phyloP scores from a whole-genome alignment of 352 stramenopile species.

The Phytophthora multivora region DNA sequence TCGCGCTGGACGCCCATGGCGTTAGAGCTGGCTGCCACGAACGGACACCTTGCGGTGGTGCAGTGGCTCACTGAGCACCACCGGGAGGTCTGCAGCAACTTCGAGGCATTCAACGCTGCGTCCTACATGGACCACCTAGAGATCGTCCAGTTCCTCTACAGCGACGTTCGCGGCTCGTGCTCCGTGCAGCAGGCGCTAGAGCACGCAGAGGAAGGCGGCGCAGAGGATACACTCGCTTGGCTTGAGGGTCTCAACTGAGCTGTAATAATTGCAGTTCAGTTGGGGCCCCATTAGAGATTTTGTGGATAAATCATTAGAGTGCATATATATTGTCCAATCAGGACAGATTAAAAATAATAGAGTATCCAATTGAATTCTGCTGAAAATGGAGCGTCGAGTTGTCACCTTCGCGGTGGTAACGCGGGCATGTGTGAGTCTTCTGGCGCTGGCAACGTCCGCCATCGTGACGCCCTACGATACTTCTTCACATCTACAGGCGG shows the following conservation, averaged over 20 bases:
- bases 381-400: slow-evolving; percentile 38
- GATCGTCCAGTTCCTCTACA: slow-evolving; percentile 56
- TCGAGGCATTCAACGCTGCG: slow-evolving; percentile 68
- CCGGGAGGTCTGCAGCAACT: slow-evolving; percentile 45
- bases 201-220: slow-evolving; percentile 66
- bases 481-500: slow-evolving; percentile 46
- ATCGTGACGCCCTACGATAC: slow-evolving; percentile 76
- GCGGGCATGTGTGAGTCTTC: slow-evolving; percentile 48
- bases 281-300: slow-evolving; percentile 18
- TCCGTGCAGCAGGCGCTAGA: slow-evolving; percentile 59
- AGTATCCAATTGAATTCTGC: slow-evolving; percentile 6
- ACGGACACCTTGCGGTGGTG: slow-evolving; percentile 59
- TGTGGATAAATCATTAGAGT: slow-evolving; percentile 38
- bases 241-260: slow-evolving; percentile 53
- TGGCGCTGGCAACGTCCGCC: slow-evolving; percentile 47
- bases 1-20: slow-evolving; percentile 55
- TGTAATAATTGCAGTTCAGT: slow-evolving; percentile 17
- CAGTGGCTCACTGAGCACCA: slow-evolving; percentile 68
- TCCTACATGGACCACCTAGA: slow-evolving; percentile 78
- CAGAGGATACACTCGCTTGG: slow-evolving; percentile 64
- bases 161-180: slow-evolving; percentile 48
- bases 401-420: slow-evolving; percentile 53
- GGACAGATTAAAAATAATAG: slow-evolving; percentile 4
- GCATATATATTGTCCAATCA: slow-evolving; percentile 26
- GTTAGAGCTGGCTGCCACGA: slow-evolving; percentile 65